These are phyloP conservation scores for Colletotrichum lupini DNA, from an alignment of 2,329 filamentous ascomycete genomes.

Conservation along the genomic window DNA sequence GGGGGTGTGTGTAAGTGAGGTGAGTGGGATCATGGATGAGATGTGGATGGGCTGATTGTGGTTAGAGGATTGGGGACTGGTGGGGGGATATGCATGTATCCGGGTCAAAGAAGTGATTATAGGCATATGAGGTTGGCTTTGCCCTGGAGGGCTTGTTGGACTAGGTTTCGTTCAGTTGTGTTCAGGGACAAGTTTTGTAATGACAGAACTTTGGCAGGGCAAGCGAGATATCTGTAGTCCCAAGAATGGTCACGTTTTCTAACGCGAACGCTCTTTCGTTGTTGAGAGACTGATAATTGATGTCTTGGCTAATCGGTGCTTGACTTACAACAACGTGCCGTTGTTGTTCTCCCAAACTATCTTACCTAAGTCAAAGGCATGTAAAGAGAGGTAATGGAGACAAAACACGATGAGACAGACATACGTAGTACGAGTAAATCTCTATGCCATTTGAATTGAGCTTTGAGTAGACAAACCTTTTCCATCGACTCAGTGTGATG, in stretches of 20 bases:
- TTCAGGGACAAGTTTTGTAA: neutral
- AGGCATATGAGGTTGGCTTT: neutral
- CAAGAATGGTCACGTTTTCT: neutral
- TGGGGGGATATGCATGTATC: slow-evolving; percentile 7
- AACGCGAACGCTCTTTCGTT: neutral
- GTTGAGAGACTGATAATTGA: neutral
- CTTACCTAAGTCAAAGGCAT: neutral
- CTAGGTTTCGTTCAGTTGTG: neutral
- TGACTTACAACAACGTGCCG: neutral
- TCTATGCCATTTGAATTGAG: too few species aligned
- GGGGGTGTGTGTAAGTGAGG: slow-evolving; percentile 6
- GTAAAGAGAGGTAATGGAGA: neutral
- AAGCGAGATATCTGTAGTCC: neutral
- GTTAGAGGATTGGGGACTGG: neutral
- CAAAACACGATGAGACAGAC: neutral
- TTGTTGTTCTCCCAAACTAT: neutral
- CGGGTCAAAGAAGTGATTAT: neutral
- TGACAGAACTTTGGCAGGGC: rapidly evolving
- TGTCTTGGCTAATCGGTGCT: neutral
- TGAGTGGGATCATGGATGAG: neutral
- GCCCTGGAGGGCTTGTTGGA: neutral
- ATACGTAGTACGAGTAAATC: rapidly evolving
- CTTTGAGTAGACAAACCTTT: too few species aligned
- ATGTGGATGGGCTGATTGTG: slow-evolving; percentile 28
- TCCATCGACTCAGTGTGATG: neutral